Base-by-base conservation (phyloP, 495 filamentous ascomycete species). In the Neurospora sp. region DNA sequence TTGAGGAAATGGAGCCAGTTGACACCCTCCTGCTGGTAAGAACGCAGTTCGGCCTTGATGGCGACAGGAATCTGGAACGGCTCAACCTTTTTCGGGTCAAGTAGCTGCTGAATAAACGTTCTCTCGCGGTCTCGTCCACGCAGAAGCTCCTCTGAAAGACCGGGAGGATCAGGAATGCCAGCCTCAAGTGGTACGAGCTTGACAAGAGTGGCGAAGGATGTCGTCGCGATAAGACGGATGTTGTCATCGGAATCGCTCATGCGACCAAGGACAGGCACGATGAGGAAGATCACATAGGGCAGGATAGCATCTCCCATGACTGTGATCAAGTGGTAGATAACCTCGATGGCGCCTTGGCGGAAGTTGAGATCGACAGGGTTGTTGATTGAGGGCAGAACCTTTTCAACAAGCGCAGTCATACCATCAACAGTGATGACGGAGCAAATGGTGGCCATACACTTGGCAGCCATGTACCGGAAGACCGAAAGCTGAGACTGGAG, bases 211-310 rank as follows among this genome's bases (percentile, higher is more conserved):
- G 96, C 96, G 76, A 99, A 99, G 14, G 94, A 96, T 2, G 96
- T 99, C 0, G 96, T 99, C 3, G 96, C 94, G 72, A 99, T 91
- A 31, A 99, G 88, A 48, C 96, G 89, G 70, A 98, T 90, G 77
- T 98, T 94, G 76, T 94, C 94, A 81, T 99, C 95, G 0, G 95
- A 96, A 80, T 99, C 96, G 79, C 94, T 98, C 96, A 99, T 99
- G n/a, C 96, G 90, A 46, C 96, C 96, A 70, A 99, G 87, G 5
- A 99, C 95, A 3, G 96, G 96, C n/a, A 98, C 95, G 66, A 99
- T 95, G 71, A 99, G 88, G 89, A 99, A 98, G 76, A 99, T 98
- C 72, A 99, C 96, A 81, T 98, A 99, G 10, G 96, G 96, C 22
- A 99, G 84, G 72, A 99, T 98, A 69, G 88, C 87, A 77, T 98